These are phyloP conservation scores for Penicillium sp. DNA, from an alignment of 2,329 filamentous ascomycete species.

Conservation along the genomic window DNA sequence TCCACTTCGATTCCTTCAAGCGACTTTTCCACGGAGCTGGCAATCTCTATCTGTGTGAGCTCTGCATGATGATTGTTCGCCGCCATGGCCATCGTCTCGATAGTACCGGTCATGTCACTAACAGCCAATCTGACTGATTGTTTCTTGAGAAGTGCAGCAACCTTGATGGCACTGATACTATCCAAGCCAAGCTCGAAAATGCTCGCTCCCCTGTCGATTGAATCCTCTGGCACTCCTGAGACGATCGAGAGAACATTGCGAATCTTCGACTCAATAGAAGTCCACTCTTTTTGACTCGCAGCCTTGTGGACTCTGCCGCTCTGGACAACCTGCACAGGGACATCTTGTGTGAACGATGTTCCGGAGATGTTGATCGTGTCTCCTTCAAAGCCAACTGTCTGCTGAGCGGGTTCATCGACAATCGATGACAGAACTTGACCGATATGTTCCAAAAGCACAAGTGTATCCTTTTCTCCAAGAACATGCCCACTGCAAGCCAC, in stretches of 20 bases:
- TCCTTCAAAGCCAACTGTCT: slow-evolving; percentile 52
- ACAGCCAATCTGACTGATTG: slow-evolving; percentile 59
- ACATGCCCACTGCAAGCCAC: slow-evolving; percentile 61
- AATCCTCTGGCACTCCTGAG: slow-evolving; percentile 54
- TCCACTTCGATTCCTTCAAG: slow-evolving; percentile 40
- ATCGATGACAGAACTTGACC: slow-evolving; percentile 57
- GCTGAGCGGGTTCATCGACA: slow-evolving; percentile 44
- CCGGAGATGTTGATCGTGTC: slow-evolving; percentile 60
- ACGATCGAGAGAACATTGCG: slow-evolving; percentile 49
- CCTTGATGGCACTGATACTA: slow-evolving; percentile 86
- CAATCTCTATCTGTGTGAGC: slow-evolving; percentile 15
- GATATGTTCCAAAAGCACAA: slow-evolving; percentile 53
- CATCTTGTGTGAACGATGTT: slow-evolving; percentile 34
- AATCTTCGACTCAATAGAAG: slow-evolving; percentile 38
- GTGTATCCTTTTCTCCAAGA: slow-evolving; percentile 45
- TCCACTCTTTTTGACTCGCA: slow-evolving; percentile 22
- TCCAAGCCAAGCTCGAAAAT: slow-evolving; percentile 85
- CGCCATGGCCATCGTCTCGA: slow-evolving; percentile 57
- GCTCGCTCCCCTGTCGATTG: slow-evolving; percentile 58
- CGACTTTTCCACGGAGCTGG: slow-evolving; percentile 22
- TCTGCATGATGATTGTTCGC: slow-evolving; percentile 15
- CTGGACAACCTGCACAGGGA: slow-evolving; percentile 1
- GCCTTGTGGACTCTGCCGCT: background rate
- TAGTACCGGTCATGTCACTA: slow-evolving; percentile 63
- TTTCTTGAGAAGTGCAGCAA: slow-evolving; percentile 63